phyloP scores from a whole-genome alignment of 176 grass and related monocot species.

The bread wheat (Triticum aestivum) region IWGSC_CS_RefSeq_v2.1 NC_057803.1:141094938-141095437 shows the following conservation, averaged over 20 bases:
- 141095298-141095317: background rate
- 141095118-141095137: background rate
- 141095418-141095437: slow-evolving; percentile 15
- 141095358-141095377: background rate
- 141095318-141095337: background rate
- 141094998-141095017: too few species aligned
- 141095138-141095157: background rate
- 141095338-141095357: slow-evolving; percentile 5
- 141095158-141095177: background rate
- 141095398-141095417: background rate
- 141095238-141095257: background rate
- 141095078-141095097: too few species aligned
- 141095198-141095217: background rate
- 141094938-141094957: too few species aligned
- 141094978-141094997: too few species aligned
- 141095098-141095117: background rate
- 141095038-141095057: background rate
- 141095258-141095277: too few species aligned
- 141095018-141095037: background rate
- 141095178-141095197: background rate
- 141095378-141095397: background rate
- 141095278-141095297: background rate
- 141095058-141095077: background rate
- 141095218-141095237: background rate
- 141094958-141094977: too few species aligned